Percentiles rank a stretch among this genome's conserved stretches.
phyloP scores from a whole-genome alignment of 73 alveolate species.

The Tetrahymena malaccensis region DNA sequence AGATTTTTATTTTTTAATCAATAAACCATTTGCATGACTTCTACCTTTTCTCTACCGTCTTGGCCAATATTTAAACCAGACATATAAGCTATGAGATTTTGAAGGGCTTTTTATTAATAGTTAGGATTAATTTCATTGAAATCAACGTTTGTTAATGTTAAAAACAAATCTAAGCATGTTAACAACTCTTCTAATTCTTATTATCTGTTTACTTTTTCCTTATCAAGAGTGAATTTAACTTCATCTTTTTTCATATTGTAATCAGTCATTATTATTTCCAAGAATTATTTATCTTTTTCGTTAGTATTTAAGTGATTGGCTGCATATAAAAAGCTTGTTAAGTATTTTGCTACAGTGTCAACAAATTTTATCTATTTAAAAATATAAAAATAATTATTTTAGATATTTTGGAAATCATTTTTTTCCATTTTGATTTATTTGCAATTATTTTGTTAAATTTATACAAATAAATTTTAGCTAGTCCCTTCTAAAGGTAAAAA shows the following conservation, averaged over 20 bases:
- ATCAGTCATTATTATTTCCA: not conserved
- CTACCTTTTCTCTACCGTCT: not conserved
- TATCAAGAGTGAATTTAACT: not conserved
- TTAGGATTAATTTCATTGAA: not conserved
- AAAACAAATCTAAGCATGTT: not conserved
- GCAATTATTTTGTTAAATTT: too few relatives aligned
- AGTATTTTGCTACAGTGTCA: not conserved
- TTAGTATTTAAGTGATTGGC: not conserved
- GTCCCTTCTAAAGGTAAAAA: not conserved
- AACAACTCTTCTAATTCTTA: not conserved
- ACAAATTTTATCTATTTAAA: not conserved
- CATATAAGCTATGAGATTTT: not conserved
- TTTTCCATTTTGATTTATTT: too few relatives aligned
- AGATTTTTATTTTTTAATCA: not conserved
- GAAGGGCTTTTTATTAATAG: not conserved
- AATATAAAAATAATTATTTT: too few relatives aligned
- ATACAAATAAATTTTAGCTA: too few relatives aligned
- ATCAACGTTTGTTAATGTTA: not conserved
- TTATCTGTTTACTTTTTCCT: not conserved
- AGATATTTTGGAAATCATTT: too few relatives aligned
- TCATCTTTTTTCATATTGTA: not conserved
- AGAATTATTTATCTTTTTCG: not conserved
- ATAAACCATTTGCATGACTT: not conserved
- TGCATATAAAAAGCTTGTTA: not conserved
- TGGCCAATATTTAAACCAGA: not conserved